Percentiles rank a stretch among this genome's conserved stretches.
Evolutionary conservation across 202 grass and related monocot species (phyloP).

Genomic region (Zoysia matrella): DNA sequence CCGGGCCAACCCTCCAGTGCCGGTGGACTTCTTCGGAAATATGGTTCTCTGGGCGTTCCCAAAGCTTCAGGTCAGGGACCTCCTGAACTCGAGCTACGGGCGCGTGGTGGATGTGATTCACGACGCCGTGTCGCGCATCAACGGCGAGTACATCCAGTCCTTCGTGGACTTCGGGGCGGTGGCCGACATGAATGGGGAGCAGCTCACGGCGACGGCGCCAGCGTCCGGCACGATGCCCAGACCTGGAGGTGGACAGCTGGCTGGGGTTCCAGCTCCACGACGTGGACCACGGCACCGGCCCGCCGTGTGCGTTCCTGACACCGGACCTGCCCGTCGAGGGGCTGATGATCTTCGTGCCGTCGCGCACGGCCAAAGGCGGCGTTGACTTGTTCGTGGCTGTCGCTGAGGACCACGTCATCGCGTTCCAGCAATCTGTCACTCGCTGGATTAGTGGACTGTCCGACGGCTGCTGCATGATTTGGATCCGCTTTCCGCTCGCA

Average conservation of each 20-base stretch:
- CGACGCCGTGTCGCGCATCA: conserved; percentile 38
- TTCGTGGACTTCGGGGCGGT: conserved; percentile 51
- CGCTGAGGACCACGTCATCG: background rate
- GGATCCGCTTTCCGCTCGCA: too few relatives aligned
- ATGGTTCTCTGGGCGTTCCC: conserved; percentile 56
- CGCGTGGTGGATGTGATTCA: conserved; percentile 39
- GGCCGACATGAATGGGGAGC: background rate
- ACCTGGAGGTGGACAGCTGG: conserved; percentile 56
- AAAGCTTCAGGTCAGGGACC: conserved; percentile 26
- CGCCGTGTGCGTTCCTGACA: conserved; percentile 46
- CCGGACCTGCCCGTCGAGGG: conserved; percentile 50
- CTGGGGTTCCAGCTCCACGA: conserved; percentile 44
- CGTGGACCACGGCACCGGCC: conserved; percentile 33
- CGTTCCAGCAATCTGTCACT: conserved; percentile 49
- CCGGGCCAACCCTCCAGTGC: background rate
- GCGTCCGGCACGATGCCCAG: background rate
- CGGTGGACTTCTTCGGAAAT: conserved; percentile 55
- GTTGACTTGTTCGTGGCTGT: conserved; percentile 51
- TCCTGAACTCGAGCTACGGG: conserved; percentile 31
- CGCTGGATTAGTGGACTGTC: background rate
- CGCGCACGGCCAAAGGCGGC: conserved; percentile 43
- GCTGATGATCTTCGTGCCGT: conserved; percentile 40
- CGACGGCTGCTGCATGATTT: too few relatives aligned
- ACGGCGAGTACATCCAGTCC: conserved; percentile 47
- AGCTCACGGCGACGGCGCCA: conserved; percentile 27